Conservation (phyloP, 2,329 filamentous ascomycete genomes). For the Colletotrichum phormii region DNA sequence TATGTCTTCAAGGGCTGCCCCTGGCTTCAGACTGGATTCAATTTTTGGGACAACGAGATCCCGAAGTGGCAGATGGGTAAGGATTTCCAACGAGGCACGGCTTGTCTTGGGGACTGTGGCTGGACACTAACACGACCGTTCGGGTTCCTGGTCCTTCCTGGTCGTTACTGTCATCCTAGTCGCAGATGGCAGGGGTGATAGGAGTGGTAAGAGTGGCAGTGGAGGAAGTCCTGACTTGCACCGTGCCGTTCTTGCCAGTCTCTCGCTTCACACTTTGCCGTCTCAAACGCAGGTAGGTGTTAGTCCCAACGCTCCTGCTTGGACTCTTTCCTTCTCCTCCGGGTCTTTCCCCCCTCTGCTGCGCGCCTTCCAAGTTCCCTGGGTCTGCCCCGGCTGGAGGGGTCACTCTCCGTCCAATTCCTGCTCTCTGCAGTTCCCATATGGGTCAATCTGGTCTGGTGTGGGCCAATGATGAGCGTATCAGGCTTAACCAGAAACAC, state of each 20-base stretch:
- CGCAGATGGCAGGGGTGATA: not conserved
- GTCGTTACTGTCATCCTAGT: not conserved
- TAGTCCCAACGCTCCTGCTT: conserved; percentile 25
- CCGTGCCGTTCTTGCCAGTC: not conserved
- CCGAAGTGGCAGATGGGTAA: conserved; percentile 11
- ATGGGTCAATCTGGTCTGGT: not conserved
- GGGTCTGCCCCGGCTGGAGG: not conserved
- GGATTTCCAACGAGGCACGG: conserved; percentile 8
- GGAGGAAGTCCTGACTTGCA: not conserved
- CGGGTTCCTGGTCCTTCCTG: not conserved
- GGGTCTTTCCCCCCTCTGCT: no score
- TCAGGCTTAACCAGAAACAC: conserved; percentile 38
- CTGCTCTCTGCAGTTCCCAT: not conserved
- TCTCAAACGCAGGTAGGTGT: not conserved
- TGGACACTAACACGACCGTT: conserved; percentile 13
- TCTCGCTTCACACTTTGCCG: conserved; percentile 6
- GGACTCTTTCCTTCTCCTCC: not conserved
- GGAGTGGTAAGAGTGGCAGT: not conserved
- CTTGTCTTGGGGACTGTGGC: conserved; percentile 10
- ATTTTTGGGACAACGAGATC: conserved; percentile 12
- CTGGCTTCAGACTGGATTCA: conserved; percentile 17
- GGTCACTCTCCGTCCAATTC: conserved; percentile 6
- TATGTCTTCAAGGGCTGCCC: conserved; percentile 5
- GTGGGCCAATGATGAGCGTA: conserved; percentile 9
- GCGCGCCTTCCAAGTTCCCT: no score